These are phyloP conservation scores for Raphidocelis subcapitata DNA, from an alignment of 139 green algal species.

Conservation along the genomic window DNA sequence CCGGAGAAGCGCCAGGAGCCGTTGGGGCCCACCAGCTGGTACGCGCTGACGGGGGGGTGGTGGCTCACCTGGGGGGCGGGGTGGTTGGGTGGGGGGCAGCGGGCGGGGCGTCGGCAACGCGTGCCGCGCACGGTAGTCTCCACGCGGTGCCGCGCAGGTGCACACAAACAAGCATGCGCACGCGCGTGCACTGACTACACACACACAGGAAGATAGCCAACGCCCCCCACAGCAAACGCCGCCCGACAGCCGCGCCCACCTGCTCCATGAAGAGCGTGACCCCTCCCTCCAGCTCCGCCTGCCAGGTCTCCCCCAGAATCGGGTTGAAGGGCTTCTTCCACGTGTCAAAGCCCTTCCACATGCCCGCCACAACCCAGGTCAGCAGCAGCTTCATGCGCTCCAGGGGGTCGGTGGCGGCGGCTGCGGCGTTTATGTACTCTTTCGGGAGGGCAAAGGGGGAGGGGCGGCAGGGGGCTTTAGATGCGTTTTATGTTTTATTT, in stretches of 20 bases:
- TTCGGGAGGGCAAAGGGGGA: constrained; percentile 18
- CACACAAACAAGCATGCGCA: too few species aligned
- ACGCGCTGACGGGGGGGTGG: constrained; percentile 77
- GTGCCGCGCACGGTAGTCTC: too few species aligned
- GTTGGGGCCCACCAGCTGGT: constrained; percentile 69
- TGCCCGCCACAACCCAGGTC: constrained; percentile 70
- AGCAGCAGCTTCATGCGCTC: constrained; percentile 70
- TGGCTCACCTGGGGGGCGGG: constrained; percentile 64
- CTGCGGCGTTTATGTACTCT: constrained; percentile 44
- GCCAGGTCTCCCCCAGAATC: constrained; percentile 87
- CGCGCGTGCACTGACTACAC: too few species aligned
- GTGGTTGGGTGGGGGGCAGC: too few species aligned
- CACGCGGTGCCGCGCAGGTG: too few species aligned
- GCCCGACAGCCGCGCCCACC: neutral
- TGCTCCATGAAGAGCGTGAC: constrained; percentile 70
- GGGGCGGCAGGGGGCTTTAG: too few species aligned
- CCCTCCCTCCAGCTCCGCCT: constrained; percentile 61
- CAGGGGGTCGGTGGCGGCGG: constrained; percentile 52
- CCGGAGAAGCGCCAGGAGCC: constrained; percentile 61
- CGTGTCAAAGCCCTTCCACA: constrained; percentile 51
- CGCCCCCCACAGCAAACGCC: too few species aligned
- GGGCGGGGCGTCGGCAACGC: too few species aligned
- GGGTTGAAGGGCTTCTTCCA: constrained; percentile 91
- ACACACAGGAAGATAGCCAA: too few species aligned
- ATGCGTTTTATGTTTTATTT: too few species aligned